phyloP scores from a whole-genome alignment of 2,329 filamentous ascomycete species.

The Colletotrichum sp. region DNA sequence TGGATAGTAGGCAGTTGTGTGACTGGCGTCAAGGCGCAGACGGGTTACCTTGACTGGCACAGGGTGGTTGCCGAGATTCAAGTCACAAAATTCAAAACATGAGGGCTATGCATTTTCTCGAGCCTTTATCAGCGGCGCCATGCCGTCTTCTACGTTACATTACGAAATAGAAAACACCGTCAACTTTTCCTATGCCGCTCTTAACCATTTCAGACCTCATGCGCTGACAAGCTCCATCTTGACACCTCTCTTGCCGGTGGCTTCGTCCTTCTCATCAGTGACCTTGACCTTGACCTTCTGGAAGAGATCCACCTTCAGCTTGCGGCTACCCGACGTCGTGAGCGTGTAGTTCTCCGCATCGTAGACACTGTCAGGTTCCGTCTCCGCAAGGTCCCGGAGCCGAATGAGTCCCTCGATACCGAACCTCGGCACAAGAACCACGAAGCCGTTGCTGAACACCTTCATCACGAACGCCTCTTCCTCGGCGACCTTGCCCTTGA shows the following conservation, averaged over 20 bases:
- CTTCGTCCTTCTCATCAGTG: constrained; percentile 90
- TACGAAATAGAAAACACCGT: neutral
- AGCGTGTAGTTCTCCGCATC: constrained; percentile 87
- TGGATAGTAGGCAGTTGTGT: neutral
- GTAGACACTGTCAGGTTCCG: constrained; percentile 80
- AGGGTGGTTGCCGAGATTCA: neutral
- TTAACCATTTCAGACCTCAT: neutral
- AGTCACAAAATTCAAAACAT: neutral
- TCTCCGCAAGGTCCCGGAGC: constrained; percentile 79
- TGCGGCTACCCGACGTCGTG: constrained; percentile 59
- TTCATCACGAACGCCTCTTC: constrained; percentile 97
- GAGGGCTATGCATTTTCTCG: neutral
- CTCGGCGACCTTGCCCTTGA: constrained; percentile 77
- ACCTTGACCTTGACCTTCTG: constrained; percentile 90
- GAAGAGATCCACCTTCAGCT: constrained; percentile 79
- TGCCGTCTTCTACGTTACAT: neutral
- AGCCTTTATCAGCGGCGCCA: neutral
- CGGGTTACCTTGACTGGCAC: neutral
- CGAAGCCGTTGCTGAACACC: constrained; percentile 96
- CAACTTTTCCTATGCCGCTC: neutral
- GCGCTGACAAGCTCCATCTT: constrained; percentile 70
- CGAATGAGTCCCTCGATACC: constrained; percentile 93
- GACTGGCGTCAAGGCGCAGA: neutral
- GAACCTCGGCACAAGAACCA: constrained; percentile 94
- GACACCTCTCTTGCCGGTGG: constrained; percentile 93